Base-by-base conservation (phyloP, 1,284 basidiomycete genomes). In the Apiotrichum sp. region DNA sequence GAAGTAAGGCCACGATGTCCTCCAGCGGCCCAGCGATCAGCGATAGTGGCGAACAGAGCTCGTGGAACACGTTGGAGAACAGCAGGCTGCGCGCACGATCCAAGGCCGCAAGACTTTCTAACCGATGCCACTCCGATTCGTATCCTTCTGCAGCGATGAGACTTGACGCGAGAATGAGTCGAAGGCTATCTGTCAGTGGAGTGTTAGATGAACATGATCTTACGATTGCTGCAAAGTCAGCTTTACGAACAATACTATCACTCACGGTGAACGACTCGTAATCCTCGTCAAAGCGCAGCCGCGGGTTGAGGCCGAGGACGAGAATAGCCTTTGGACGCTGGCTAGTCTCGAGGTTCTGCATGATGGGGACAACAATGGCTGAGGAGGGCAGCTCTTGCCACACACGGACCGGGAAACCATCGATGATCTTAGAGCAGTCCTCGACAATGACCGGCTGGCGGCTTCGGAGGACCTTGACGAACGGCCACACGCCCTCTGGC, bases 61-160 rank as follows among this genome's bases (percentile, higher is more conserved):
- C 75, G 61, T 77, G 75, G 4, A 65, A 69, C 48, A 77, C 66
- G 53, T 73, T 74, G n/a, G 70, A 70, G 61, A 75, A 72, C 33
- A 75, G 62, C 35, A 67, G 36, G 29, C 63, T 70, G 61, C 74
- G 77, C 3, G 76, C 75, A 14, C 73, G 61, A 47, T 78, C 77
- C n/a, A 80, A 63, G 2, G 68, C 65, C 8, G 75, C 71, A 6
- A 78, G 68, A 38, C 78, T 76, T 14, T 78, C 72, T 1, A 76
- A 67, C 6, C 74, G 68, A 29, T 65, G 58, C 16, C 57, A 54
- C 41, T 74, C 72, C 16, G 58, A 54, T 41, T 71, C 65, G 50
- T 66, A 62, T 0, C 61, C 62, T 33, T 45, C 43, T 3, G 35
- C 32, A 13, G 13, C 14, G 22, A 47, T n/a, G 47, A 29, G 47